Evolutionary conservation across 768 basidiomycete genomes (phyloP).

Genomic region (Xerocomellus amylosporus): DNA sequence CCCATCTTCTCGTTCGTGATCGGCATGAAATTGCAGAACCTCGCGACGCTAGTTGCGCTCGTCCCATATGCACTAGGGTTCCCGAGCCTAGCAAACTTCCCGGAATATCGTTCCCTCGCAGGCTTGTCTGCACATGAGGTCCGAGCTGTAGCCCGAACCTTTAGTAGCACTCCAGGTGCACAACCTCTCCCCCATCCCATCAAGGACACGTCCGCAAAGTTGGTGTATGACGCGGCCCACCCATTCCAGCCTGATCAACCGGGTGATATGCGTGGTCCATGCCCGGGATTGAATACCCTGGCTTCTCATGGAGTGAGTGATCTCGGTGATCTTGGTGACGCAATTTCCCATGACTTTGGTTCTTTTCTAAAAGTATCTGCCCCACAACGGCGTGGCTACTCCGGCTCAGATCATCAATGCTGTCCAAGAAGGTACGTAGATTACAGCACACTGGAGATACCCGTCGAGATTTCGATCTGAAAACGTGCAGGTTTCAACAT

Average conservation of each 20-base stretch:
- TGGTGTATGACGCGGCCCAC: constrained; percentile 19
- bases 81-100: constrained; percentile 15
- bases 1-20: not conserved
- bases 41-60: constrained; percentile 2
- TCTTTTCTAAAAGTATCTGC: constrained; percentile 12
- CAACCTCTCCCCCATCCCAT: constrained; percentile 24
- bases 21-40: constrained; percentile 7
- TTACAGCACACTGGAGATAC: too few species aligned
- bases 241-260: constrained; percentile 11
- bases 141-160: constrained; percentile 10
- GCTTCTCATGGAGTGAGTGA: constrained; percentile 26
- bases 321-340: not conserved
- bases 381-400: constrained; percentile 17
- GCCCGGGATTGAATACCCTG: constrained; percentile 24
- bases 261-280: constrained; percentile 26
- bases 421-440: constrained; percentile 18
- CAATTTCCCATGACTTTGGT: not conserved
- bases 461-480: not conserved
- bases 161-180: constrained; percentile 21
- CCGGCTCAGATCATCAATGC: constrained; percentile 26
- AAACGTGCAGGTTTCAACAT: constrained; percentile 22
- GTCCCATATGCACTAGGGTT: constrained; percentile 10
- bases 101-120: constrained; percentile 19
- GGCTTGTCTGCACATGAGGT: constrained; percentile 18
- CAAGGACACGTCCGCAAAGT: constrained; percentile 25